Evolutionary conservation across 140 eudicot genomes (phyloP).

Genomic region (Bidens hawaiensis): DNA sequence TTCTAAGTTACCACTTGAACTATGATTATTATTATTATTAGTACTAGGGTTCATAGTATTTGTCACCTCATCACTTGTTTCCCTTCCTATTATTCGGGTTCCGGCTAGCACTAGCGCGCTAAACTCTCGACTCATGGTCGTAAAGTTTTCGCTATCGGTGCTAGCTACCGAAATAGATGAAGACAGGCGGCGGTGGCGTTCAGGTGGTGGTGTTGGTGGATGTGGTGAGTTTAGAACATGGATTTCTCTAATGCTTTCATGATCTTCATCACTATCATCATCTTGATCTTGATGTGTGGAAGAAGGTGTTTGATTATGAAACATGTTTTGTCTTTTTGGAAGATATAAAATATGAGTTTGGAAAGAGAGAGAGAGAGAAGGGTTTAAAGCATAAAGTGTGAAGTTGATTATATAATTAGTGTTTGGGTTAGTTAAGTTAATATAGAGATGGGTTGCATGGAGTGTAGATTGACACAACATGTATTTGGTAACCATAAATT

Average conservation of each 20-base stretch:
- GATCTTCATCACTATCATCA: conserved; percentile 17
- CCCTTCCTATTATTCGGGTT: conserved; percentile 40
- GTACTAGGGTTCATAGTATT: conserved; percentile 16
- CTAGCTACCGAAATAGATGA: conserved; percentile 47
- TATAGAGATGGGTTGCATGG: conserved; percentile 22
- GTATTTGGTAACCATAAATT: neutral
- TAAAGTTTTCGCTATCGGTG: conserved; percentile 56
- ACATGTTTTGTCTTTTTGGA: conserved; percentile 26
- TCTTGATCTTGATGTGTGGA: conserved; percentile 18
- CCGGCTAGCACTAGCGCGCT: conserved; percentile 82
- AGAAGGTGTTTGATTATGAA: conserved; percentile 25
- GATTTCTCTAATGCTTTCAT: conserved; percentile 59
- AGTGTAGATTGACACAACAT: conserved; percentile 15
- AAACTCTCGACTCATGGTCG: conserved; percentile 82
- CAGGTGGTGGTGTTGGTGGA: conserved; percentile 30
- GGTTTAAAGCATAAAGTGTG: conserved; percentile 23
- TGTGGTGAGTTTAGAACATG: conserved; percentile 69
- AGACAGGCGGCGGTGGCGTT: conserved; percentile 40
- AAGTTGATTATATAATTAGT: conserved; percentile 14
- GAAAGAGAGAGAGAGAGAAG: conserved; percentile 7
- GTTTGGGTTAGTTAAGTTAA: conserved; percentile 18
- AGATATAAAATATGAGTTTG: conserved; percentile 11
- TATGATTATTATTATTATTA: conserved; percentile 12
- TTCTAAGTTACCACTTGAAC: conserved; percentile 30
- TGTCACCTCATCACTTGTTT: conserved; percentile 22